Base-by-base conservation (phyloP, 2,329 filamentous ascomycete species). In the Diaporthe ampelina region DNA sequence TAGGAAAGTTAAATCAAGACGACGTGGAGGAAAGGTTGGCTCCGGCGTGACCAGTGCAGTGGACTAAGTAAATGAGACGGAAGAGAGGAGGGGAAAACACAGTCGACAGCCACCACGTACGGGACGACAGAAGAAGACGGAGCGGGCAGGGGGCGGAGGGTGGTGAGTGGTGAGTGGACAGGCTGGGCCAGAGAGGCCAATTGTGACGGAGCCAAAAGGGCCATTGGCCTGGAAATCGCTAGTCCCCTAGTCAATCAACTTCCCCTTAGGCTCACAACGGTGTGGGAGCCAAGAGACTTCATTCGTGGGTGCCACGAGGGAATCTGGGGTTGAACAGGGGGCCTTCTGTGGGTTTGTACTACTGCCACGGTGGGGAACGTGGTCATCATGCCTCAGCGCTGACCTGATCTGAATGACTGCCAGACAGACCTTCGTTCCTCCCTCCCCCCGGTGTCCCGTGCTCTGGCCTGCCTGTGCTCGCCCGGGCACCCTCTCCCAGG, bases 281-380 rank as follows among this genome's bases (percentile, higher is more conserved):
- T 72, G 72, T 72, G 72, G 58, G 68, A 69, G 72, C 74, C 57
- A 75, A 72, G 57, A 43, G 48, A 43, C 58, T 73, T 61, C 74
- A 71, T 73, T 71, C 63, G 50, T 71, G 59, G 68, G 72, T 68
- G 68, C 72, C 72, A 71, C 67, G 72, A 74, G 61, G 72, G 65
- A 74, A 75, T 74, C 74, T 74, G 74, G 74, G 74, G 74, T 75
- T 68, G 61, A 72, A 61, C 61, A 73, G 58, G 74, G 74, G 71
- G 37, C 8, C 11, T 45, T 57, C 29, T 59, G 70, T 73, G 57
- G 57, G 57, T 21, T 58, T 43, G 19, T 57, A 15, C 48, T 52
- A 52, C 48, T 26, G 58, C 58, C 40, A 73, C 72, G 73, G 61
- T 70, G 70, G 65, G 56, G 68, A 65, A 56, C 58, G 40, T 54